phyloP scores from a whole-genome alignment of 2,329 filamentous ascomycete species.

The Phialocephala subalpina region DNA sequence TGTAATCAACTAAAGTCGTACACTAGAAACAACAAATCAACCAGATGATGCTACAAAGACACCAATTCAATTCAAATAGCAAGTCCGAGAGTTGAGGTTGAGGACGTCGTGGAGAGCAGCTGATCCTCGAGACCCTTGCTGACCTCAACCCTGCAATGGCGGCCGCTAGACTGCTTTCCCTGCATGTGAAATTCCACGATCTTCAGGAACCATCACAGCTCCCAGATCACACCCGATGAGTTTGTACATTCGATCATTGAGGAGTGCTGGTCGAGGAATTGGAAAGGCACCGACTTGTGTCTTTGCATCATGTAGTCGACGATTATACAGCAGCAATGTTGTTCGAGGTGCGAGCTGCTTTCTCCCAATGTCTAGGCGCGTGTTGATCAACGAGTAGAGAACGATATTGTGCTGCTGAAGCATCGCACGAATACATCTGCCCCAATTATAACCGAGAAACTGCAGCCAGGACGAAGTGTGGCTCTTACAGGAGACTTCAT shows the following conservation, averaged over 20 bases:
- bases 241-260: background rate
- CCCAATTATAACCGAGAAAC: constrained; percentile 49
- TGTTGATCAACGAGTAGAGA: constrained; percentile 33
- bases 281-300: background rate
- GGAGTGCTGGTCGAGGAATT: background rate
- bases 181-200: constrained; percentile 27
- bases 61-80: background rate
- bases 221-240: background rate
- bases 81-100: background rate
- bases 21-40: background rate
- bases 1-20: background rate
- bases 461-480: constrained; percentile 48
- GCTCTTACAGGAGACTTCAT: constrained; percentile 42
- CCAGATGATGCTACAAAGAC: background rate
- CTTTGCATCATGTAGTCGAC: constrained; percentile 16
- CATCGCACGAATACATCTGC: constrained; percentile 23
- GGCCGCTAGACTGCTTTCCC: constrained; percentile 19
- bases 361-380: background rate
- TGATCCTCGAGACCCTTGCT: background rate
- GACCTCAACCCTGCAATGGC: constrained; percentile 9
- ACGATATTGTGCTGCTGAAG: constrained; percentile 43
- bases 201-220: constrained; percentile 3
- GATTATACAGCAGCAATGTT: constrained; percentile 23
- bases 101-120: background rate
- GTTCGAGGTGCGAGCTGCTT: constrained; percentile 32